These are phyloP conservation scores for Abelmoschus esculentus DNA, from an alignment of 345 rosid species.

Conservation along the genomic window DNA sequence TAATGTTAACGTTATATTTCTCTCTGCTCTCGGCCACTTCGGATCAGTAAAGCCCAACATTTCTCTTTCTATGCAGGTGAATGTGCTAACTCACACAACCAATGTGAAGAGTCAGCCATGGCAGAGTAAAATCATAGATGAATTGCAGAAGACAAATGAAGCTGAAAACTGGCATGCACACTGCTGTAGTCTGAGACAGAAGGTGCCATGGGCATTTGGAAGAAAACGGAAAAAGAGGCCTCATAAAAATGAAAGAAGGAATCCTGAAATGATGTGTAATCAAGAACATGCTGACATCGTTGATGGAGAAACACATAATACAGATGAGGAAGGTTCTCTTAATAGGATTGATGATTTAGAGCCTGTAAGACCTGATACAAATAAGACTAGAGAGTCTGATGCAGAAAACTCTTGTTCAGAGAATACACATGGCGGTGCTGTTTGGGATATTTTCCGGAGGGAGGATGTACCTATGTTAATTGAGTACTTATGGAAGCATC, in stretches of 20 bases:
- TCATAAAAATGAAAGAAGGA: slow-evolving; percentile 5
- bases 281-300: background rate
- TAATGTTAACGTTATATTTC: background rate
- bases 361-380: slow-evolving; percentile 1
- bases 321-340: background rate
- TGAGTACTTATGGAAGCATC: slow-evolving; percentile 38
- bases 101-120: slow-evolving; percentile 29
- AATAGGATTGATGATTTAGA: slow-evolving; percentile 9
- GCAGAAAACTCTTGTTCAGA: slow-evolving; percentile 11
- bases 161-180: slow-evolving; percentile 21
- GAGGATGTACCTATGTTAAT: slow-evolving; percentile 40
- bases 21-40: background rate
- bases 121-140: slow-evolving; percentile 28
- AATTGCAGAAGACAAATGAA: slow-evolving; percentile 24
- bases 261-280: slow-evolving; percentile 5
- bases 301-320: background rate
- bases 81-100: slow-evolving; percentile 41
- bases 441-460: too few relatives aligned
- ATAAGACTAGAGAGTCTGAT: slow-evolving; percentile 12
- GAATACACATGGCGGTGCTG: slow-evolving; percentile 35
- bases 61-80: slow-evolving; percentile 29
- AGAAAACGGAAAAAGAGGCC: slow-evolving; percentile 13
- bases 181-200: slow-evolving; percentile 12
- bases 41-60: background rate
- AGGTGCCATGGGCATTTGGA: background rate